phyloP scores from a whole-genome alignment of 257 asterid species.

The Thymus mandschuricus region DNA sequence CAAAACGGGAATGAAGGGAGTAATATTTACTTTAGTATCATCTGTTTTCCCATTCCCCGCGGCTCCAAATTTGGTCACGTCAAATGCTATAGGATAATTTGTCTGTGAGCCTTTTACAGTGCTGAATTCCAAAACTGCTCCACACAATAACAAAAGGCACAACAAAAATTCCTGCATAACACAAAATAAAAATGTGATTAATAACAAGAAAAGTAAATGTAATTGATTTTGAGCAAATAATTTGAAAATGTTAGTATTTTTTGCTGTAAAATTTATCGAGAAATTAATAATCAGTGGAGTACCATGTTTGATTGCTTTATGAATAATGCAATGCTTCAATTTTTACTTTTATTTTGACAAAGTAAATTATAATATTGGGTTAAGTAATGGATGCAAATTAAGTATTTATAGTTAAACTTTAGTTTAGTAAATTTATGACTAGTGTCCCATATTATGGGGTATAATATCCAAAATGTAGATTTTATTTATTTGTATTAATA shows the following conservation, averaged over 20 bases:
- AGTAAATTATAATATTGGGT: not conserved
- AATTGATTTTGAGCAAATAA: not conserved
- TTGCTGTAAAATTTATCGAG: not conserved
- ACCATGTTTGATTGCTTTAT: not conserved
- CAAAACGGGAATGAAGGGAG: too few species aligned
- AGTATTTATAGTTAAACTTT: slow-evolving; percentile 6
- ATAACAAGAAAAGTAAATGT: not conserved
- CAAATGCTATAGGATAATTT: not conserved
- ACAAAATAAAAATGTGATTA: not conserved
- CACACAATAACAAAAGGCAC: slow-evolving; percentile 18
- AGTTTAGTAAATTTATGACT: not conserved
- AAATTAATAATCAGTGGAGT: too few species aligned
- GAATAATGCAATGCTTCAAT: not conserved
- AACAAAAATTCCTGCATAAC: slow-evolving; percentile 4
- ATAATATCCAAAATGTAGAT: not conserved
- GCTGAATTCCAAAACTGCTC: slow-evolving; percentile 8
- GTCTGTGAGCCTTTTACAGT: not conserved
- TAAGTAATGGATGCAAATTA: not conserved
- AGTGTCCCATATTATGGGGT: too few species aligned
- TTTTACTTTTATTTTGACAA: not conserved
- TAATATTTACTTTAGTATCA: slow-evolving; percentile 26
- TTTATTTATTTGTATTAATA: not conserved
- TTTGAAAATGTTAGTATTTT: not conserved
- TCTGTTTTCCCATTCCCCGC: slow-evolving; percentile 22
- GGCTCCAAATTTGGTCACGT: slow-evolving; percentile 32